These are phyloP conservation scores for Flagelloscypha sp. DNA, from an alignment of 768 basidiomycete species.

Conservation along the genomic window DNA sequence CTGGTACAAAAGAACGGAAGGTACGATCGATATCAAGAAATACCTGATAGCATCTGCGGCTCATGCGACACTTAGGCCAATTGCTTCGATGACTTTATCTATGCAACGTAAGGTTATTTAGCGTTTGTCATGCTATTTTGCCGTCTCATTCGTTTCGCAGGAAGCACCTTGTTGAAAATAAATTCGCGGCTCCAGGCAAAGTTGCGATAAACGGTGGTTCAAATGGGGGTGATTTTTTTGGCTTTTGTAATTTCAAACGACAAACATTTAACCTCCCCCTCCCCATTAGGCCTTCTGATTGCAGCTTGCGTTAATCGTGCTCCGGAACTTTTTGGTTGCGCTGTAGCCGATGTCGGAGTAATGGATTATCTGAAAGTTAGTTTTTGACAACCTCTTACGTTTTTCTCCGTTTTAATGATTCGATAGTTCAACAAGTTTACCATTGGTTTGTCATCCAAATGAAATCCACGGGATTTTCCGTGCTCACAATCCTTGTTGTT, in stretches of 20 bases:
- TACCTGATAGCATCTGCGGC: constrained; percentile 1
- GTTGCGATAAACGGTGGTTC: constrained; percentile 73
- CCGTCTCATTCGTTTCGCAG: constrained; percentile 23
- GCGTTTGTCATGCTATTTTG: background rate
- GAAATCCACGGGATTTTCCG: constrained; percentile 3
- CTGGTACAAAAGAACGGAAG: constrained; percentile 64
- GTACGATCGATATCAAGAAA: constrained; percentile 23
- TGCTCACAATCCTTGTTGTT: constrained; percentile 6
- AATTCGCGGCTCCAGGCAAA: constrained; percentile 60
- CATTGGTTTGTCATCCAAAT: constrained; percentile 38
- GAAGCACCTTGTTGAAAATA: constrained; percentile 64
- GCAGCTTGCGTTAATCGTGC: constrained; percentile 81
- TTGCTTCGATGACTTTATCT: constrained; percentile 77
- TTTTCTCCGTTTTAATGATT: constrained; percentile 3
- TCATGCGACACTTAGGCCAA: constrained; percentile 38
- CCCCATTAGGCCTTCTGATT: constrained; percentile 55
- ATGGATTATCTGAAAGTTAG: constrained; percentile 68
- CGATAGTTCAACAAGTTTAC: constrained; percentile 66
- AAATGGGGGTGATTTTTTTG: constrained; percentile 54
- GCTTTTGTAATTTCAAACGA: background rate
- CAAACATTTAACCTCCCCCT: constrained; percentile 4
- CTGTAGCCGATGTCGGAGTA: constrained; percentile 76
- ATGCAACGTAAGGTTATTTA: constrained; percentile 51
- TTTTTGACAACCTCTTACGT: constrained; percentile 1
- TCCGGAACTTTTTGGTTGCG: constrained; percentile 72